These are phyloP conservation scores for Linnemannia schmuckeri DNA, from an alignment of 192 early-diverging fungal genomes.

Conservation along the genomic window DNA sequence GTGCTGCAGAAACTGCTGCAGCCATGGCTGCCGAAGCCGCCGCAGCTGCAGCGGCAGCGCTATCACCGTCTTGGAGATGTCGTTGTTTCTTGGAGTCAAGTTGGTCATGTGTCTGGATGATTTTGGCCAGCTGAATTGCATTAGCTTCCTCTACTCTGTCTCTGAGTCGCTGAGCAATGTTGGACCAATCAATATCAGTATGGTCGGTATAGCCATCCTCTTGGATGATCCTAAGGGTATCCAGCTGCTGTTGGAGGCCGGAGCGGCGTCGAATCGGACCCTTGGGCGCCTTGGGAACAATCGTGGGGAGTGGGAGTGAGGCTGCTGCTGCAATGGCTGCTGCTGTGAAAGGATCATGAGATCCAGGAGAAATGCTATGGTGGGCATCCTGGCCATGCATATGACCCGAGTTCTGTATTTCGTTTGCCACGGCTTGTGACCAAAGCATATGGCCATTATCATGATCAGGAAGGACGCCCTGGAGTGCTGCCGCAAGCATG, in stretches of 20 bases:
- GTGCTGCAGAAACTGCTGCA: constrained; percentile 47
- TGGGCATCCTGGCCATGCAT: constrained; percentile 6
- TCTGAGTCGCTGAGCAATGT: constrained; percentile 47
- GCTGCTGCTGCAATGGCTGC: constrained; percentile 22
- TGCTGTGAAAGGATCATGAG: constrained; percentile 25
- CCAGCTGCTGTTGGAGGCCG: constrained; percentile 50
- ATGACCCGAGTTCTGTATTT: neutral
- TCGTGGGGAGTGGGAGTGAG: constrained; percentile 28
- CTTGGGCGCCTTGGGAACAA: constrained; percentile 43
- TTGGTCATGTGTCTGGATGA: constrained; percentile 48
- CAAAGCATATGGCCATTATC: constrained; percentile 30
- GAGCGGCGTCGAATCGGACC: constrained; percentile 51
- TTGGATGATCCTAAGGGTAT: constrained; percentile 44
- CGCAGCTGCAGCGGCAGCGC: constrained; percentile 33
- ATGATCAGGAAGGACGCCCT: constrained; percentile 29
- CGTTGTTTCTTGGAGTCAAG: constrained; percentile 49
- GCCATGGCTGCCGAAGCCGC: constrained; percentile 53
- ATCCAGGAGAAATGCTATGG: neutral
- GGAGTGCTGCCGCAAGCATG: constrained; percentile 43
- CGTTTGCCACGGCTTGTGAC: constrained; percentile 33
- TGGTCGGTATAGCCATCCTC: constrained; percentile 49
- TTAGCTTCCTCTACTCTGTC: constrained; percentile 45
- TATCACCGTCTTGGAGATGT: constrained; percentile 43
- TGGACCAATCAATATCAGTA: constrained; percentile 43
- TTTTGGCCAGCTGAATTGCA: constrained; percentile 51